Conservation (phyloP, 225 moss, liverwort and hornwort species). For the Sphagnum tenellum region DNA sequence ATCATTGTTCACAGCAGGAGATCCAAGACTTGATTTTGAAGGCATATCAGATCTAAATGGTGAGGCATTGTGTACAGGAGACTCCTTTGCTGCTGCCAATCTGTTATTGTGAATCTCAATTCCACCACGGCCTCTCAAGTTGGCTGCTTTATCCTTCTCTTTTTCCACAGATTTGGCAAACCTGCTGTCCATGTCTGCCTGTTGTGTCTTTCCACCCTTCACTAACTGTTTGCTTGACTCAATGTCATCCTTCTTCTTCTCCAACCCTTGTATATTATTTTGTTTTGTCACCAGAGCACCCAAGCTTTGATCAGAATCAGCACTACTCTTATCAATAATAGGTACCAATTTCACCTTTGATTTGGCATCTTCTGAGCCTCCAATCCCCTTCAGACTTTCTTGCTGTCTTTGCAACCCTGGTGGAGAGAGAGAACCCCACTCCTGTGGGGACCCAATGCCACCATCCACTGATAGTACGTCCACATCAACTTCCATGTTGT, state of each 20-base stretch:
- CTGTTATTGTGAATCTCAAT: too few species aligned
- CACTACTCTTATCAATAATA: constrained; percentile 12
- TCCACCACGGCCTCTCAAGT: constrained; percentile 7
- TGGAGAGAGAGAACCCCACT: constrained; percentile 39
- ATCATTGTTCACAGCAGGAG: constrained; percentile 36
- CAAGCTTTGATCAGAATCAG: constrained; percentile 47
- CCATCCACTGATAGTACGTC: constrained; percentile 78
- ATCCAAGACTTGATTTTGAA: constrained; percentile 21
- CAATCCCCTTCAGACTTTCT: constrained; percentile 20
- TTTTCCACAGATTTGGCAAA: constrained; percentile 18
- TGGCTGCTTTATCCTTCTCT: constrained; percentile 11
- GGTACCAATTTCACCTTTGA: constrained; percentile 8
- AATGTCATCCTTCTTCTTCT: too few species aligned
- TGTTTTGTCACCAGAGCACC: neutral
- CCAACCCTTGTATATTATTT: too few species aligned
- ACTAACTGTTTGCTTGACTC: constrained; percentile 11
- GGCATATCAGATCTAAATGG: constrained; percentile 10
- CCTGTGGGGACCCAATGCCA: constrained; percentile 48
- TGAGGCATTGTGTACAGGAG: too few species aligned
- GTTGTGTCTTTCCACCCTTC: constrained; percentile 15
- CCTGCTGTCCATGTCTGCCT: constrained; percentile 10
- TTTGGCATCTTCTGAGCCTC: constrained; percentile 10
- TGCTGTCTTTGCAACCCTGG: constrained; percentile 26
- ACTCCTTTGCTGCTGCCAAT: too few species aligned
- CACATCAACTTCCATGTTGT: constrained; percentile 64